A percentile compares a stretch with the other conserved stretches of the same genome.
phyloP scores from a whole-genome alignment of 768 basidiomycete species.

The Mycena belliarum region DNA sequence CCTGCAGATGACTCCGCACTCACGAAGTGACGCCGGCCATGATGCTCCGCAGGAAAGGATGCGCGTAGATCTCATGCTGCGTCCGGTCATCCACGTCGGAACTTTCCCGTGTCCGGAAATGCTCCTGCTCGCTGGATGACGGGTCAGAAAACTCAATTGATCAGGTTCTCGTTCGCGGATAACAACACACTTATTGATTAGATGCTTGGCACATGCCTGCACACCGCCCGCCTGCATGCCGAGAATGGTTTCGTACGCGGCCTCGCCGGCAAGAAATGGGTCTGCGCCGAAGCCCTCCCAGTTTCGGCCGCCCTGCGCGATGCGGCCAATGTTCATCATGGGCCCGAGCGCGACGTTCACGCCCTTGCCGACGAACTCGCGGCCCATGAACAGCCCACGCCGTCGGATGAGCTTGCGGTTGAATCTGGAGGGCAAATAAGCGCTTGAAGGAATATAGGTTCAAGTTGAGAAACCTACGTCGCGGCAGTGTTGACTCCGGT shows the following conservation, averaged over 20 bases:
- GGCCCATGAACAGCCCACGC: slow-evolving; percentile 78
- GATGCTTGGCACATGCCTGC: slow-evolving; percentile 87
- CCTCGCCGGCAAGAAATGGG: slow-evolving; percentile 82
- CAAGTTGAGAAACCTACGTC: slow-evolving; percentile 55
- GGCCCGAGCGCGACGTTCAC: slow-evolving; percentile 77
- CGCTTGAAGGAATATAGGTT: neutral
- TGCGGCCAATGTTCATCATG: slow-evolving; percentile 87
- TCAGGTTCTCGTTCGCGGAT: neutral
- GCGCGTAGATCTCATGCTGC: slow-evolving; percentile 72
- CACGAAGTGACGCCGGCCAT: slow-evolving; percentile 65
- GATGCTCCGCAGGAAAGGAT: slow-evolving; percentile 66
- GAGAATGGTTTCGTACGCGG: slow-evolving; percentile 76
- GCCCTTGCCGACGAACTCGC: slow-evolving; percentile 83
- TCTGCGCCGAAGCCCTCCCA: slow-evolving; percentile 97
- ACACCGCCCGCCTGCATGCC: slow-evolving; percentile 81
- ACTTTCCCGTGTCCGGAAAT: slow-evolving; percentile 51
- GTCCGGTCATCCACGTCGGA: slow-evolving; percentile 82
- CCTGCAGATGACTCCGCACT: neutral
- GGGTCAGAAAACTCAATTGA: neutral
- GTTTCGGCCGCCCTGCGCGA: slow-evolving; percentile 80
- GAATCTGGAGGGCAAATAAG: slow-evolving; percentile 43
- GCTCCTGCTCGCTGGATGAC: slow-evolving; percentile 63
- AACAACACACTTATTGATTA: slow-evolving; percentile 64
- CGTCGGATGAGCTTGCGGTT: slow-evolving; percentile 77
- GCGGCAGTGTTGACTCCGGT: slow-evolving; percentile 82